Base-by-base conservation (phyloP, 495 filamentous ascomycete genomes). In the Venustampulla echinocandica region DNA sequence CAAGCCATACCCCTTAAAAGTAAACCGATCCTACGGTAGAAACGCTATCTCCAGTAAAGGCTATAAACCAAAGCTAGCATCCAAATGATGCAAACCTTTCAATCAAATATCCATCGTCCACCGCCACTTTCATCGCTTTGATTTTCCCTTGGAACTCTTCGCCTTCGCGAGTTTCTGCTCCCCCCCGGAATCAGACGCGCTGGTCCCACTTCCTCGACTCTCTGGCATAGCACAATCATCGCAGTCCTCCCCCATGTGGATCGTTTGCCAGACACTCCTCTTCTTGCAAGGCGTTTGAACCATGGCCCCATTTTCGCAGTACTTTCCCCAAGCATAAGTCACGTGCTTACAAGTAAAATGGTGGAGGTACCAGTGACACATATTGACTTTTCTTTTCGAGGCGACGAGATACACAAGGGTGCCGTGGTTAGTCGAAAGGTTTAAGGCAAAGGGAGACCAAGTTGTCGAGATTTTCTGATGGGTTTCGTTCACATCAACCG, bases 281-380 rank as follows among this genome's bases (percentile, higher is more conserved):
- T 56, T 52, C 42, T 55, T 53, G 42, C 57, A 60, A 6, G 57
- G 51, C 2, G 50, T 57, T 36, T 60, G 57, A n/a, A 57, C 37
- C 5, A 57, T 42, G 13, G 35, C 40, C 6, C 28, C 54, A 2
- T 24, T 15, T 4, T 24, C 2, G 35, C 57, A 60, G 49, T 55
- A 55, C 24, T 49, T 50, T 5, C 44, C 57, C 1, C 57, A 36
- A 5, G 54, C 54, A 43, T 54, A 52, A 10, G 49, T 53, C 18
- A 41, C 27, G 46, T 60, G 54, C 19, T 53, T 52, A 37, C 57
- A 60, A 13, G 48, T 41, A 33, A 49, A 57, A 6, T 39, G 35
- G 35, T 57, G 50, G 17, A 41, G 39, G 35, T 60, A 60, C 39
- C 42, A 60, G 10, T 60, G 17, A 32, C 57, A 60, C 54, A 60